Evolutionary conservation across 139 green algal species (phyloP).

Genomic region (Yamagishiella unicocca): DNA sequence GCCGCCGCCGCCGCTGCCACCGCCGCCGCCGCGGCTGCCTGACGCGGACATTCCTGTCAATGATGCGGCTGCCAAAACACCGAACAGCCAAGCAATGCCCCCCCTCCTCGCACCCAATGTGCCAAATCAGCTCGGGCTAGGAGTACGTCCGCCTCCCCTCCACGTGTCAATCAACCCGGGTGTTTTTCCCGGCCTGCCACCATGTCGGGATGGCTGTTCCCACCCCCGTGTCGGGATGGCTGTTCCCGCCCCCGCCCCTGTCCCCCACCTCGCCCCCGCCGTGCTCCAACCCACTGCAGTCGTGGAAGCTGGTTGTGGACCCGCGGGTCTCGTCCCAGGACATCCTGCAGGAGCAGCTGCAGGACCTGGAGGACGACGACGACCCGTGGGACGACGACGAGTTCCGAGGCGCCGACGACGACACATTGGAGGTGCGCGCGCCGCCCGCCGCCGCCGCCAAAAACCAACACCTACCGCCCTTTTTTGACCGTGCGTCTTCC

Average conservation of each 20-base stretch:
- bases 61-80: too few species aligned
- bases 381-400: slow-evolving; percentile 45
- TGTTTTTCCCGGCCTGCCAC: neutral
- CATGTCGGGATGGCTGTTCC: neutral
- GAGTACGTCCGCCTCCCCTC: too few species aligned
- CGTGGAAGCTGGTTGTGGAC: slow-evolving; percentile 20
- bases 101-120: too few species aligned
- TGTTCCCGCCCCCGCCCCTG: neutral
- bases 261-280: neutral
- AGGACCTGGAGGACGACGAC: slow-evolving; percentile 47
- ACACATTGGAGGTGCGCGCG: neutral
- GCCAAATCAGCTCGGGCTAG: too few species aligned
- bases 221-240: neutral
- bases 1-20: too few species aligned
- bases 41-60: too few species aligned
- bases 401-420: neutral
- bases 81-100: too few species aligned
- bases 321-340: neutral
- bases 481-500: too few species aligned
- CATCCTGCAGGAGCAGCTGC: slow-evolving; percentile 16
- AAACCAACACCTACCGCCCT: too few species aligned
- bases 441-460: neutral
- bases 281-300: neutral
- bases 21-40: too few species aligned
- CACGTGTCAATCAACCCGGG: too few species aligned